Evolutionary conservation across 208 protist genomes (phyloP).

Genomic region (Leishmania major): DNA sequence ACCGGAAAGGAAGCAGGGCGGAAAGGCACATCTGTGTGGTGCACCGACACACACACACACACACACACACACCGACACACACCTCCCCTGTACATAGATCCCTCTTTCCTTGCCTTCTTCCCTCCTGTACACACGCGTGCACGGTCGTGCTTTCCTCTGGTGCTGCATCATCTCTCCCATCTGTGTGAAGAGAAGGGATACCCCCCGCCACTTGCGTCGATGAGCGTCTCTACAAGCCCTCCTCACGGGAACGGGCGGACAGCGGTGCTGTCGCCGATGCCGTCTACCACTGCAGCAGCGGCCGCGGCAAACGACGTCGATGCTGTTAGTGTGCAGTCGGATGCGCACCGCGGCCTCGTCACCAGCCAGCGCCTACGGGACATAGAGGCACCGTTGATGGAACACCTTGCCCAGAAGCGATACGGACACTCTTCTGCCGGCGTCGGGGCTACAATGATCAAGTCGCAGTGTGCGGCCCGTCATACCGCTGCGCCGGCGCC

Average conservation of each 20-base stretch:
- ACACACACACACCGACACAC: not conserved
- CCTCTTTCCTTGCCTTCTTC: not conserved
- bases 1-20: not conserved
- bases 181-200: not conserved
- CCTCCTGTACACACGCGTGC: not conserved
- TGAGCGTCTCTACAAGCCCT: not conserved
- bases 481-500: not conserved
- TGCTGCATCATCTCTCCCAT: not conserved
- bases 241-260: not conserved
- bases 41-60: not conserved
- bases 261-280: not conserved
- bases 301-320: not conserved
- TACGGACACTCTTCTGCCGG: slow-evolving; percentile 22
- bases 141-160: not conserved
- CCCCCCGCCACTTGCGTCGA: not conserved
- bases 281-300: not conserved
- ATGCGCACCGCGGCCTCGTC: slow-evolving; percentile 52
- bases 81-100: not conserved
- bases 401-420: slow-evolving; percentile 50
- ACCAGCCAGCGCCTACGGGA: slow-evolving; percentile 69
- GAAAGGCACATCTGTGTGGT: not conserved
- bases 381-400: slow-evolving; percentile 67
- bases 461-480: not conserved
- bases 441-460: not conserved
- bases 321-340: not conserved